Evolutionary conservation across 2,329 filamentous ascomycete species (phyloP).

Genomic region (Fusarium siculi): DNA sequence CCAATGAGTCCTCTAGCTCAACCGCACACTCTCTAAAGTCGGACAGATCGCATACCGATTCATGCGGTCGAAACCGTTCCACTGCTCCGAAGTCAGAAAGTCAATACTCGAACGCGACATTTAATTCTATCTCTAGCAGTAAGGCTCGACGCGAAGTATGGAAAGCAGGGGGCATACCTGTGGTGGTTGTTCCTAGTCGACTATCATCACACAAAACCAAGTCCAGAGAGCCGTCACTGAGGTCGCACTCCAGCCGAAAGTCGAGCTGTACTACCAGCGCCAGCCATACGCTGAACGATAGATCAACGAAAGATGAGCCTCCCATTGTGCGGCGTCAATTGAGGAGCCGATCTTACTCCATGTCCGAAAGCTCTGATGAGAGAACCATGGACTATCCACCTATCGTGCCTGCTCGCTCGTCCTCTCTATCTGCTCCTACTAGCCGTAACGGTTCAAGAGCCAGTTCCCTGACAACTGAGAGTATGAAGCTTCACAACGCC

Average conservation of each 20-base stretch:
- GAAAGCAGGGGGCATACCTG: constrained; percentile 70
- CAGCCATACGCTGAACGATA: constrained; percentile 58
- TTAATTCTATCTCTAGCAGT: constrained; percentile 62
- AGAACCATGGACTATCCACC: constrained; percentile 71
- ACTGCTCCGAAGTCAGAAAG: constrained; percentile 56
- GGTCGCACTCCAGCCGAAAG: constrained; percentile 69
- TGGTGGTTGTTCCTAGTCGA: constrained; percentile 70
- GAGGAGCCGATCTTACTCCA: constrained; percentile 56
- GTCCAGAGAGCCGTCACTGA: constrained; percentile 64
- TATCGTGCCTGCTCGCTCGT: constrained; percentile 65
- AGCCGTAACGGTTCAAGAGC: constrained; percentile 66
- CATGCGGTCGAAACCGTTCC: constrained; percentile 43
- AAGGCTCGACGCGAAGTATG: constrained; percentile 68
- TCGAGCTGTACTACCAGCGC: constrained; percentile 65
- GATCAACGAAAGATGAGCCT: constrained; percentile 54
- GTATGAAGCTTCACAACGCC: constrained; percentile 65
- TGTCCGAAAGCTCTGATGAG: constrained; percentile 62
- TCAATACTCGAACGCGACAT: constrained; percentile 59
- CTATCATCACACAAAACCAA: constrained; percentile 64
- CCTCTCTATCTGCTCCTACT: constrained; percentile 71
- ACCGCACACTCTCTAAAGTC: constrained; percentile 15
- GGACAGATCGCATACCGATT: constrained; percentile 40
- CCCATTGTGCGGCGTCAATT: constrained; percentile 56
- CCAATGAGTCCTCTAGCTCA: constrained; percentile 17
- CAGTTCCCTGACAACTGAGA: constrained; percentile 68